Percentiles rank a stretch among this genome's conserved stretches.
Evolutionary conservation across 768 basidiomycete species (phyloP).

Genomic region (Rhodotorula paludigena): DNA sequence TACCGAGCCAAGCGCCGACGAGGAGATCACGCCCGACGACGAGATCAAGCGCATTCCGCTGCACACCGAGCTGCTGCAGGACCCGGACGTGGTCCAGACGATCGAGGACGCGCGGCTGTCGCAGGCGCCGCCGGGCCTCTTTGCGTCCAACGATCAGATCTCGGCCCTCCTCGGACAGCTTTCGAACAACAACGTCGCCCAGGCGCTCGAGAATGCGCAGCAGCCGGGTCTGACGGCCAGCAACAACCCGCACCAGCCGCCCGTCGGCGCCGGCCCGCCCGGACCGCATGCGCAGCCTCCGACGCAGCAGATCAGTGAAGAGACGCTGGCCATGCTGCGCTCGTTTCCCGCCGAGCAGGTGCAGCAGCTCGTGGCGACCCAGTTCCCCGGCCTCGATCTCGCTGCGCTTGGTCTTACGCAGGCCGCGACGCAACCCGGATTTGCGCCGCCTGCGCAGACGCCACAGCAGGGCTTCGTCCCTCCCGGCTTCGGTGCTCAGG

Average conservation of each 20-base stretch:
- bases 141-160: constrained; percentile 26
- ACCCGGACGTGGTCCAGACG: not conserved
- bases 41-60: constrained; percentile 11
- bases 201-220: not conserved
- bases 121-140: not conserved
- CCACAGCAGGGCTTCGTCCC: not conserved
- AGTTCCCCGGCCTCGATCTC: constrained; percentile 9
- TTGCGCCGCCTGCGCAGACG: not conserved
- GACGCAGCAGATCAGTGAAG: constrained; percentile 1
- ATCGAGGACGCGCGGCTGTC: constrained; percentile 22
- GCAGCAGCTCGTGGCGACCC: not conserved
- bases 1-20: not conserved
- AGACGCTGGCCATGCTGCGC: constrained; percentile 11
- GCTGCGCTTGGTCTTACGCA: constrained; percentile 11
- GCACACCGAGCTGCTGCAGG: not conserved
- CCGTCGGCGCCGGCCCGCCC: not conserved
- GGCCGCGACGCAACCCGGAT: not conserved
- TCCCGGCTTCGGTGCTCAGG: not conserved
- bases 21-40: not conserved
- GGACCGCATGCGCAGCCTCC: not conserved
- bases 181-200: not conserved
- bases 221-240: not conserved
- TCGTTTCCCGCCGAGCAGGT: constrained; percentile 9
- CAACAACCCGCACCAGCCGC: not conserved
- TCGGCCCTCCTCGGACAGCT: constrained; percentile 19